Conservation (phyloP, 768 basidiomycete genomes). For the Rhizopogon rudus region DNA sequence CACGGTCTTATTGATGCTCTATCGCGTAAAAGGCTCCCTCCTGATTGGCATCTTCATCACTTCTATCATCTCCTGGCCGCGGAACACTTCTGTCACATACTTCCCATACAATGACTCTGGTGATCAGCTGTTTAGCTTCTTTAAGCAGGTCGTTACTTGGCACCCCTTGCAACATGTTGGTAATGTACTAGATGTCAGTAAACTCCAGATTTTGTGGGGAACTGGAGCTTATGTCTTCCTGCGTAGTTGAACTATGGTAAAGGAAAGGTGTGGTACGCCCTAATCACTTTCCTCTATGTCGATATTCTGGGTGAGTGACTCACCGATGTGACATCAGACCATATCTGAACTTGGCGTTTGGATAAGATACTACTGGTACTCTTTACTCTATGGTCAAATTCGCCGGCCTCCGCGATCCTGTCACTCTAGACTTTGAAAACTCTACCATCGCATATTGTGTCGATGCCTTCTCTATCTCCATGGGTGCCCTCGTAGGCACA, state of each 20-base stretch:
- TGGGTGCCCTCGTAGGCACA: slow-evolving; percentile 76
- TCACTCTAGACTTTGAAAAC: slow-evolving; percentile 83
- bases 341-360: not conserved
- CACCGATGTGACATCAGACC: slow-evolving; percentile 8
- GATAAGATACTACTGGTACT: slow-evolving; percentile 52
- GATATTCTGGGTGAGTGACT: slow-evolving; percentile 62
- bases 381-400: slow-evolving; percentile 91
- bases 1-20: slow-evolving; percentile 78
- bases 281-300: slow-evolving; percentile 87
- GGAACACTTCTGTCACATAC: slow-evolving; percentile 73
- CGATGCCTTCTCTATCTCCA: slow-evolving; percentile 76
- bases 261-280: slow-evolving; percentile 81
- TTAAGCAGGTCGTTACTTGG: slow-evolving; percentile 81
- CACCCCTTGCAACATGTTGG: slow-evolving; percentile 56
- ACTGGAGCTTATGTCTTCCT: slow-evolving; percentile 4
- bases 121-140: slow-evolving; percentile 73
- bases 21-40: slow-evolving; percentile 79
- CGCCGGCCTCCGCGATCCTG: slow-evolving; percentile 79
- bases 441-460: slow-evolving; percentile 80
- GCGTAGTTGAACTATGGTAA: slow-evolving; percentile 49
- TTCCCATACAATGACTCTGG: slow-evolving; percentile 73
- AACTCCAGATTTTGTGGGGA: not conserved
- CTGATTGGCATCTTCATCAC: slow-evolving; percentile 80
- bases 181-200: slow-evolving; percentile 62
- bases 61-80: slow-evolving; percentile 86